Conservation (phyloP, 2,329 filamentous ascomycete genomes). For the Fusarium sp. region DNA sequence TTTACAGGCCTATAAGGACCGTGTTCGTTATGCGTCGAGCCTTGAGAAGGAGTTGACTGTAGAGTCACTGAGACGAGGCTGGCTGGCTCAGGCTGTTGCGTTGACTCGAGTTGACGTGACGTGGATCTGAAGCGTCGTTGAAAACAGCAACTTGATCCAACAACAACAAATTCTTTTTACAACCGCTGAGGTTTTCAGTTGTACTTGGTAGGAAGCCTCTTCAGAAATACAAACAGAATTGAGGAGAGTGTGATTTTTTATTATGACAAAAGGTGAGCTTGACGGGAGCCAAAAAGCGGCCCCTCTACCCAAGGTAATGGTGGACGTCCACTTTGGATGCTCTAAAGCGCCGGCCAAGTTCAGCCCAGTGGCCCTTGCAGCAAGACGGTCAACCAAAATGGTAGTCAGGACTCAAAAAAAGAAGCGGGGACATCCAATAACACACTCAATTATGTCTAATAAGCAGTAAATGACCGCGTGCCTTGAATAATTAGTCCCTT, state of each 20-base stretch:
- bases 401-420: conserved; percentile 6
- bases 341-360: conserved; percentile 9
- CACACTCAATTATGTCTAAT: not conserved
- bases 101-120: conserved; percentile 23
- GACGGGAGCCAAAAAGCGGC: conserved; percentile 29
- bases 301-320: conserved; percentile 32
- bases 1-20: conserved; percentile 2
- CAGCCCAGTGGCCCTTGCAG: conserved; percentile 20
- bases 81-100: conserved; percentile 21
- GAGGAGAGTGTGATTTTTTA: conserved; percentile 7
- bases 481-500: conserved; percentile 1
- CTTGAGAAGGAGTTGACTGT: not conserved
- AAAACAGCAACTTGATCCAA: conserved; percentile 17
- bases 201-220: not conserved
- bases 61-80: conserved; percentile 28
- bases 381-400: conserved; percentile 36
- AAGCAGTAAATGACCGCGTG: conserved; percentile 16
- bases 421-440: conserved; percentile 31
- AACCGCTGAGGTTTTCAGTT: not conserved
- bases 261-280: conserved; percentile 27
- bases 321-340: conserved; percentile 33
- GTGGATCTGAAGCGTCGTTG: conserved; percentile 26
- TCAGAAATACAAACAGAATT: conserved; percentile 2
- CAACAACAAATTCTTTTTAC: not conserved
- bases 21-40: conserved; percentile 6